Base-by-base conservation (phyloP, 2,329 filamentous ascomycete genomes). In the Fusarium beomiforme region DNA sequence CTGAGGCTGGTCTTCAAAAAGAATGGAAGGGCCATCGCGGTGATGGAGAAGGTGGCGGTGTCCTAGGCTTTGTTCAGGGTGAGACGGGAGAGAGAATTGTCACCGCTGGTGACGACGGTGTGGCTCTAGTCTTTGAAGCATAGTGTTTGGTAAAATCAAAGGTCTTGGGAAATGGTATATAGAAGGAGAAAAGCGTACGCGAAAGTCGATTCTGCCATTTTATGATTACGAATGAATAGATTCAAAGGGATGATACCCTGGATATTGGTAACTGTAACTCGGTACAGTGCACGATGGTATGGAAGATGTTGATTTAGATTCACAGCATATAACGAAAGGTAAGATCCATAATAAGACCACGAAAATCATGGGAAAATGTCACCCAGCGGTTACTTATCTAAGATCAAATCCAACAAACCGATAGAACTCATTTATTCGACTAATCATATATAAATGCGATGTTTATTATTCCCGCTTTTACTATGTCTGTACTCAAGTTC, bases 21-120 rank as follows among this genome's bases (percentile, higher is more conserved):
- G 95, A 98, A 82, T 98, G 95, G 95, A 94, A 88, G 80, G 96
- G 96, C 0, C 96, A 99, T 80, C 81, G 93, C 75, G 91, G 95
- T 33, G 90, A 93, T 78, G 92, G 94, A 16, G 93, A 96, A 83
- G 91, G 94, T 24, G 95, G 95, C 36, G 95, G 95, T 57, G 91
- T 98, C 12, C 82, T 98, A 74, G 95, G 92, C 0, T 99, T 98
- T 78, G 95, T 97, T 56, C 94, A 98, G 81, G 90, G 91, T 10
- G 87, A 91, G 79, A 88, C 85, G 6, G 93, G 93, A 1, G 89
- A 90, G 80, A 87, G 90, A 71, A 85, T 98, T 51, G 88, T 97
- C 8, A 98, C 96, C 9, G 96, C 94, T 4, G 96, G 96, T 26
- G 96, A 99, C 82, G 96, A 99, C 78, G 87, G 89, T 10, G 80